Evolutionary conservation across 768 basidiomycete genomes (phyloP).

Genomic region (Rhodotorula babjevae): DNA sequence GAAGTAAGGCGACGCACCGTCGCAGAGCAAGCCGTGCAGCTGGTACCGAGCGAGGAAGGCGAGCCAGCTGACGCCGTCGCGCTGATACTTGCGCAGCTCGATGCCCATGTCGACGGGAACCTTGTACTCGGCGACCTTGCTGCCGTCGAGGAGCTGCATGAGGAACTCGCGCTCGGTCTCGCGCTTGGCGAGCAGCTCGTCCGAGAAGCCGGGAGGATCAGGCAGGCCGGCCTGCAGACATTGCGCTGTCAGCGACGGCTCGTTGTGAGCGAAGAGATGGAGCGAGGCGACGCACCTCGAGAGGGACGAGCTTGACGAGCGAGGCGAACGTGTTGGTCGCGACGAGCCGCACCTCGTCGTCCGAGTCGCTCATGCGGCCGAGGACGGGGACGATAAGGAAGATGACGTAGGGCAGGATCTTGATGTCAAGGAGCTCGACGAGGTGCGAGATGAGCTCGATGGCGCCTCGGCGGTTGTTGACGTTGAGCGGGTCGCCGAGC

Average conservation of each 20-base stretch:
- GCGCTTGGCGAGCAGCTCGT: constrained; percentile 76
- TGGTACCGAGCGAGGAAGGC: constrained; percentile 98
- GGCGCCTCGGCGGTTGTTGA: constrained; percentile 78
- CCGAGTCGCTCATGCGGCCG: constrained; percentile 91
- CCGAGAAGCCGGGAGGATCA: constrained; percentile 86
- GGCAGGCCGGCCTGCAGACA: constrained; percentile 78
- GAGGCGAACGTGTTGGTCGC: constrained; percentile 98
- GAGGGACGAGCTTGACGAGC: constrained; percentile 94
- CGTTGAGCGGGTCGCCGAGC: constrained; percentile 68
- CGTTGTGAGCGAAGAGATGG: not conserved
- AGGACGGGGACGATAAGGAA: constrained; percentile 94
- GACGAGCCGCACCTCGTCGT: constrained; percentile 84
- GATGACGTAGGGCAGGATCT: constrained; percentile 90
- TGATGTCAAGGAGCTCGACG: constrained; percentile 83
- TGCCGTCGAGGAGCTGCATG: constrained; percentile 87
- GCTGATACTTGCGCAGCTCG: constrained; percentile 92
- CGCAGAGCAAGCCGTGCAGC: constrained; percentile 93
- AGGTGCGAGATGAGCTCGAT: constrained; percentile 88
- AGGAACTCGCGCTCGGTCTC: constrained; percentile 86
- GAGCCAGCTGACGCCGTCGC: constrained; percentile 97
- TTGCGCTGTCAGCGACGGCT: not conserved
- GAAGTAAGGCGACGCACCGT: constrained; percentile 58
- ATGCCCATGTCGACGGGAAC: constrained; percentile 86
- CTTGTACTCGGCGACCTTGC: constrained; percentile 82
- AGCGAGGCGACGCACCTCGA: constrained; percentile 63